These are phyloP conservation scores for Hyparrhenia diplandra DNA, from an alignment of 176 grass and related monocot species.

Conservation along the genomic window DNA sequence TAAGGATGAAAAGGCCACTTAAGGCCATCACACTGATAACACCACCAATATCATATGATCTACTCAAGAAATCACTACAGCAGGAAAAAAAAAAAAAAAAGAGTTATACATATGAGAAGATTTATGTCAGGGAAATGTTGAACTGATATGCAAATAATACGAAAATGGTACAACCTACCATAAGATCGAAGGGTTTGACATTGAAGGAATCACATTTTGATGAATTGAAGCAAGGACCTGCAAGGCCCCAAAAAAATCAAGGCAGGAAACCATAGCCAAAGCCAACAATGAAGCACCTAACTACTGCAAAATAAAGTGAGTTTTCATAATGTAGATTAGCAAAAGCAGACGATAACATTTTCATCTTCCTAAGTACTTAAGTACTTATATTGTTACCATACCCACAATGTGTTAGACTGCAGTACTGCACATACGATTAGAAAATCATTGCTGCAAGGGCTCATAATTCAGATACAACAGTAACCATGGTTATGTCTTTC, in stretches of 20 bases:
- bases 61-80: conserved; percentile 97
- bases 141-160: background rate
- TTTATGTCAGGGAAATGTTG: conserved; percentile 12
- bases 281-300: background rate
- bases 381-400: background rate
- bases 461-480: conserved; percentile 9
- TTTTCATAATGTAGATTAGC: background rate
- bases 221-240: conserved; percentile 93
- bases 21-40: conserved; percentile 97
- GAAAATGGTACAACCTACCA: too few species aligned
- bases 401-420: background rate
- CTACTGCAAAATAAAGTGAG: background rate
- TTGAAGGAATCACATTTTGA: conserved; percentile 81
- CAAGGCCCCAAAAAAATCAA: conserved; percentile 14
- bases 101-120: background rate
- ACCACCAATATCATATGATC: conserved; percentile 96
- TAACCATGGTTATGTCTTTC: background rate
- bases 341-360: background rate
- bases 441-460: background rate
- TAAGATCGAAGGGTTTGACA: conserved; percentile 87
- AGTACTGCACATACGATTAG: background rate
- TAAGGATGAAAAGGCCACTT: conserved; percentile 93
- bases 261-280: conserved; percentile 4
- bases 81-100: conserved; percentile 19
- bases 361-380: background rate